These are phyloP conservation scores for Pestalotiopsis sp. DNA, from an alignment of 2,329 filamentous ascomycete species.

Conservation along the genomic window DNA sequence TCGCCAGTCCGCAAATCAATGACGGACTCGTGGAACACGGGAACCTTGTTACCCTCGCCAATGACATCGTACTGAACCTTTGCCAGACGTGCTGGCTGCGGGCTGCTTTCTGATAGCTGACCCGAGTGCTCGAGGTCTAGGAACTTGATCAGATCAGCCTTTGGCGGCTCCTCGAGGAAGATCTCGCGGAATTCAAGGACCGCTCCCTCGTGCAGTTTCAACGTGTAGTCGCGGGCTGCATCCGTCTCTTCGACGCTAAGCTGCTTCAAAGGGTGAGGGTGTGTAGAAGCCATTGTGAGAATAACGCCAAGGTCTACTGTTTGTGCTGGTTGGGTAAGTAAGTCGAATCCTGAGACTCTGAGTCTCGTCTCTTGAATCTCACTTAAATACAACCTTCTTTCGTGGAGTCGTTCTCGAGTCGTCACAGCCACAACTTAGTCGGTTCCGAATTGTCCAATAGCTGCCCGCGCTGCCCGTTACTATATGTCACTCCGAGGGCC, in stretches of 20 bases:
- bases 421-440: neutral
- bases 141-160: slow-evolving; percentile 6
- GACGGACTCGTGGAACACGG: slow-evolving; percentile 4
- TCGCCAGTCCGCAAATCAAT: neutral
- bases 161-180: slow-evolving; percentile 5
- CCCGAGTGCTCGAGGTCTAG: slow-evolving; percentile 7
- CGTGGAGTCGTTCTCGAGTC: neutral
- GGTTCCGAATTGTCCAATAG: neutral
- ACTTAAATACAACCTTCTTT: neutral
- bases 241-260: slow-evolving; percentile 7
- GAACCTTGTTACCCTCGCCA: slow-evolving; percentile 5
- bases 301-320: neutral
- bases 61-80: slow-evolving; percentile 9
- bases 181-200: slow-evolving; percentile 7
- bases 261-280: slow-evolving; percentile 5
- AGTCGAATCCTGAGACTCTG: neutral
- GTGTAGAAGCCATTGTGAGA: neutral
- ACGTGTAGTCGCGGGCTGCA: neutral
- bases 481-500: neutral
- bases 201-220: neutral
- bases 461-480: neutral
- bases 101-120: neutral
- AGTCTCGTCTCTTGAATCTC: neutral
- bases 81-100: slow-evolving; percentile 1
- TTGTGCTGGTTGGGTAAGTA: neutral